Evolutionary conservation across 441 rosid species (phyloP).

Genomic region (Arabidopsis lyrata): DNA sequence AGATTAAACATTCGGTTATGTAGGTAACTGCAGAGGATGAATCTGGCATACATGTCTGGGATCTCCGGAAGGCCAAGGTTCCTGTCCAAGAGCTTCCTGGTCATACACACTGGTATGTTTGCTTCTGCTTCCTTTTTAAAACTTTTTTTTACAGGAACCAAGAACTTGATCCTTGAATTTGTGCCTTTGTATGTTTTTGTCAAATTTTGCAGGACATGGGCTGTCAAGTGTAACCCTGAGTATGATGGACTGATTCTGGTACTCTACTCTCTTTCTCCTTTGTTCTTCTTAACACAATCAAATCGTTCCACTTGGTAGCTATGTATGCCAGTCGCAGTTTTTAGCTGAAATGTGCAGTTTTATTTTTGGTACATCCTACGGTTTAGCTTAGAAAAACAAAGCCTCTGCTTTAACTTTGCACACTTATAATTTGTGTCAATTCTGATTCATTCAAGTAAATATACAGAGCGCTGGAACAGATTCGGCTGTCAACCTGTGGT

Average conservation of each 20-base stretch:
- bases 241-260: conserved; percentile 88
- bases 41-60: conserved; percentile 91
- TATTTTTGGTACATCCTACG: not conserved
- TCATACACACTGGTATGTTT: conserved; percentile 84
- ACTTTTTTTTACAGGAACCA: conserved; percentile 9
- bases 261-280: conserved; percentile 45
- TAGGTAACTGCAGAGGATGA: conserved; percentile 93
- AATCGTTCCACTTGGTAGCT: conserved; percentile 7
- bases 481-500: conserved; percentile 90
- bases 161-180: conserved; percentile 25
- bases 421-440: not conserved
- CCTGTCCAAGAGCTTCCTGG: conserved; percentile 85
- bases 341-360: conserved; percentile 15
- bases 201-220: conserved; percentile 85
- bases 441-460: conserved; percentile 24
- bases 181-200: conserved; percentile 30
- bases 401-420: conserved; percentile 9
- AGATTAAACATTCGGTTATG: conserved; percentile 4
- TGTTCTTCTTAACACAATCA: conserved; percentile 22
- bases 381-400: conserved; percentile 23
- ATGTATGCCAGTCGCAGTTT: not conserved
- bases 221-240: conserved; percentile 87
- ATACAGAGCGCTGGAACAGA: conserved; percentile 95
- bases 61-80: conserved; percentile 77
- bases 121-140: conserved; percentile 16